phyloP scores from a whole-genome alignment of 805 yeast genomes.

The Isabelozyma gotoi region DNA sequence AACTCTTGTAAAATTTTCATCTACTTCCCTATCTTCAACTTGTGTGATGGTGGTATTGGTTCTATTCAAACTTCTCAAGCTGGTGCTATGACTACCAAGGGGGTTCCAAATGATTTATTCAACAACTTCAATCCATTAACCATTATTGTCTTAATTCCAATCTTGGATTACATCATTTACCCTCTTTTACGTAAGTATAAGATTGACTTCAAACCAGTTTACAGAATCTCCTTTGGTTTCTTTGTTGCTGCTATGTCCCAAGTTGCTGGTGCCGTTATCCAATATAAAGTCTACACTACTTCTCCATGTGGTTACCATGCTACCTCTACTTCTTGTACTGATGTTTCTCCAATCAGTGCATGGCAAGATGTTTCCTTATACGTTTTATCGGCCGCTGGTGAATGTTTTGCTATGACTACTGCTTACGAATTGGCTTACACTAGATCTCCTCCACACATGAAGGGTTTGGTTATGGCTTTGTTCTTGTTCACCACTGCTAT shows the following conservation, averaged over 20 bases:
- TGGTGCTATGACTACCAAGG: conserved; percentile 50
- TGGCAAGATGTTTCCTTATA: conserved; percentile 27
- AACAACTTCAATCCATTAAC: conserved; percentile 55
- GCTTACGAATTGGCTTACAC: conserved; percentile 57
- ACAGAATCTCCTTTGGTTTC: conserved; percentile 49
- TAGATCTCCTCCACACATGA: conserved; percentile 49
- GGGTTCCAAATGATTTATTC: conserved; percentile 58
- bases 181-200: conserved; percentile 44
- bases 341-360: conserved; percentile 28
- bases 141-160: conserved; percentile 51
- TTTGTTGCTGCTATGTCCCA: conserved; percentile 46
- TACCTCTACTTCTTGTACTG: conserved; percentile 29
- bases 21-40: conserved; percentile 36
- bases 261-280: conserved; percentile 50
- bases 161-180: conserved; percentile 47
- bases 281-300: conserved; percentile 45
- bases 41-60: conserved; percentile 51
- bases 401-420: conserved; percentile 51
- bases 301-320: conserved; percentile 54
- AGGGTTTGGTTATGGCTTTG: conserved; percentile 50
- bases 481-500: conserved; percentile 45
- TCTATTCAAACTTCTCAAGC: conserved; percentile 52
- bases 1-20: conserved; percentile 46
- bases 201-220: conserved; percentile 43
- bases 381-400: conserved; percentile 50